These are phyloP conservation scores for Clonostachys solani DNA, from an alignment of 2,329 filamentous ascomycete genomes.

Conservation along the genomic window DNA sequence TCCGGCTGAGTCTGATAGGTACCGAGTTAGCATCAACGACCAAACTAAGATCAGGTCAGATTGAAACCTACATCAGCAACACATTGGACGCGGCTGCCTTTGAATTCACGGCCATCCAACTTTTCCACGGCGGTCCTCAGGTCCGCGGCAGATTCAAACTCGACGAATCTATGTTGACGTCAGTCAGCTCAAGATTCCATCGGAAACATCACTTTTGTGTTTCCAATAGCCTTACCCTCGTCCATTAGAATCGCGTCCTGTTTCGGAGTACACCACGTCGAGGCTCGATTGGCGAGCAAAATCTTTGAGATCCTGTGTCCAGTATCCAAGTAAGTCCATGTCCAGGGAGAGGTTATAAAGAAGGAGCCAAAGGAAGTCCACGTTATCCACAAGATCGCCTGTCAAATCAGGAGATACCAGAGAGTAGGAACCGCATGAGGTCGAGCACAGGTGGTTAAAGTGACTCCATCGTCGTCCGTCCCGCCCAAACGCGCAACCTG, in stretches of 20 bases:
- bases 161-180: conserved; percentile 69
- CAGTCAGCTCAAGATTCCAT: conserved; percentile 4
- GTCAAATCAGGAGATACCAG: neutral
- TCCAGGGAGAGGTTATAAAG: conserved; percentile 33
- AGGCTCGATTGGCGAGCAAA: conserved; percentile 95
- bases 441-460: no score
- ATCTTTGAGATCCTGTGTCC: conserved; percentile 97
- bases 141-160: conserved; percentile 91
- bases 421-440: neutral
- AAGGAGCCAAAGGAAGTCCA: conserved; percentile 13
- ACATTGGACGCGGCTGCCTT: conserved; percentile 82
- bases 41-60: conserved; percentile 7
- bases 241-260: conserved; percentile 84
- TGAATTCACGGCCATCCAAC: conserved; percentile 89
- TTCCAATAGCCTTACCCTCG: conserved; percentile 60
- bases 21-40: conserved; percentile 4
- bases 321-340: conserved; percentile 76
- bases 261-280: conserved; percentile 98
- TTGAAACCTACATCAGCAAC: conserved; percentile 70
- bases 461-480: neutral
- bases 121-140: conserved; percentile 91
- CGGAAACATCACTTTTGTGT: conserved; percentile 25
- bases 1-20: conserved; percentile 71
- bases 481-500: neutral
- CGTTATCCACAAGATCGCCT: neutral